Conservation (phyloP, 176 grass and related monocot genomes). For the Rhynchospora breviuscula region DNA sequence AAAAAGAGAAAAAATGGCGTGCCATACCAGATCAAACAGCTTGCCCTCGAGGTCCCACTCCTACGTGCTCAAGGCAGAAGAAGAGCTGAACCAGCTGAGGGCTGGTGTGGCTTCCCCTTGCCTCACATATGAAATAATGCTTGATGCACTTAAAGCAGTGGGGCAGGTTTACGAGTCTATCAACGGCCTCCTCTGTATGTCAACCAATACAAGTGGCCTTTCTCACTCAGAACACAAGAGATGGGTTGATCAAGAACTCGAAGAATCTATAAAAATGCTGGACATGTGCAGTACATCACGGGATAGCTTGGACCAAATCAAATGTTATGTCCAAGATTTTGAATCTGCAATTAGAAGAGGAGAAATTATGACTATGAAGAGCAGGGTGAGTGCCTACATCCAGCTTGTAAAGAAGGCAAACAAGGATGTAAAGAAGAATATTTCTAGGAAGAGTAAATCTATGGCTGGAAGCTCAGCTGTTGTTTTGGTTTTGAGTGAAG, state of each 20-base stretch:
- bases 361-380: constrained; percentile 13
- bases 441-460: constrained; percentile 21
- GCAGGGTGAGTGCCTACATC: constrained; percentile 30
- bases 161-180: constrained; percentile 20
- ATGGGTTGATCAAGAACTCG: constrained; percentile 9
- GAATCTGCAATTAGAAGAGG: constrained; percentile 3
- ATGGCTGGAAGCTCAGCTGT: constrained; percentile 7
- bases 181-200: constrained; percentile 18
- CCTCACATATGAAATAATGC: not conserved
- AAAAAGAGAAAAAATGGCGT: not conserved
- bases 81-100: constrained; percentile 22
- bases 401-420: constrained; percentile 37
- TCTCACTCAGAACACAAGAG: constrained; percentile 17
- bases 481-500: not conserved
- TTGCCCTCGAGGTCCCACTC: constrained; percentile 11
- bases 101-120: not conserved
- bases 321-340: constrained; percentile 17
- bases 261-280: constrained; percentile 6
- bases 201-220: not conserved
- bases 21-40: constrained; percentile 23
- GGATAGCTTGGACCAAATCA: constrained; percentile 13
- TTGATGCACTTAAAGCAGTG: not conserved
- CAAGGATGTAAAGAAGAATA: constrained; percentile 44
- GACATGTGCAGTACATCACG: constrained; percentile 12
- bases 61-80: constrained; percentile 20